Base-by-base conservation (phyloP, 805 yeast species). In the Yarrowia bubula region DNA sequence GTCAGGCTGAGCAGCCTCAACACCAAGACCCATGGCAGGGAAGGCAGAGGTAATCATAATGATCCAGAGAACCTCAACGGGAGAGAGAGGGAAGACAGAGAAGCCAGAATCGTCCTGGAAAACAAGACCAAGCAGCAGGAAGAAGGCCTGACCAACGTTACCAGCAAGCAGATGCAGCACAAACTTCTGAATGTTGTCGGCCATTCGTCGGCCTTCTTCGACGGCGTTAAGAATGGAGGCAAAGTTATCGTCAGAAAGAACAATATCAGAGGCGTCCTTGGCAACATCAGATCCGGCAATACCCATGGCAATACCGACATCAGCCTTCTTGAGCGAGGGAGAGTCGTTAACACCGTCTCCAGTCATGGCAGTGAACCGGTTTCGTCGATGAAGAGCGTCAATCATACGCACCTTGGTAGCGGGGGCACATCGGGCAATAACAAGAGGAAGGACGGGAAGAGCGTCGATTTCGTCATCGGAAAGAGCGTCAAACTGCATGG, bases 341-440 rank as follows among this genome's bases (percentile, higher is more conserved):
- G 92, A 87, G 73, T 88, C 93, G 73, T 88, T 88, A 50, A 88
- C 92, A 68, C 93, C 93, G 74, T 88, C 93, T 68, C 91, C 91
- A 33, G 91, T 87, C 93, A 88, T 89, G 17, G 93, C 93, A 75
- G 87, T 81, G 75, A 85, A 81, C 72, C 85, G 78, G 68, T 80
- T 76, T 74, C 84, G 83, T 71, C 82, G 86, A 78, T 82, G 92
- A 70, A 78, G 82, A 0, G 93, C 92, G 64, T 88, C 92, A 70
- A 89, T 87, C 87, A 89, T 85, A 68, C 91, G 80, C 15, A 88
- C 93, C 74, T 89, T 88, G 22, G 92, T 88, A 73, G 86, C 87
- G 2, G 93, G 95, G 4, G 93, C 89, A 77, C 93, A 89, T 68
- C 95, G 80, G 4, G 95, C 95, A 76, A 89, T 85, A 33, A 88